These are phyloP conservation scores for Xerocomus brunneocitrinus DNA, from an alignment of 768 basidiomycete genomes.

Conservation along the genomic window DNA sequence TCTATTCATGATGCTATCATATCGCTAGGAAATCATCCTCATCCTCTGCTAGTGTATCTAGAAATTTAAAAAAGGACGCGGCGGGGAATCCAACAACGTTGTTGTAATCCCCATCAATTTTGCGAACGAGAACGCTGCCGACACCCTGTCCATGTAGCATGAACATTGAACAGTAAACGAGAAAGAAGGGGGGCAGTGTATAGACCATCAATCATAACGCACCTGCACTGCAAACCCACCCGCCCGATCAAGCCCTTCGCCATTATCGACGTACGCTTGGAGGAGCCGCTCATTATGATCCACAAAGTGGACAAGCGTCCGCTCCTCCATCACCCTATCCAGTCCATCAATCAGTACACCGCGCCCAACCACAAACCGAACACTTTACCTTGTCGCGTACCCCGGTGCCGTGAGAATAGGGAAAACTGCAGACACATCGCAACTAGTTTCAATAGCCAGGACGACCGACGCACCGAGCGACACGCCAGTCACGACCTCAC, in stretches of 20 bases:
- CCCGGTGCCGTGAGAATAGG: conserved; percentile 74
- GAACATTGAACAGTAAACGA: not conserved
- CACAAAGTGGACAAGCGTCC: conserved; percentile 72
- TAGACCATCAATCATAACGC: conserved; percentile 10
- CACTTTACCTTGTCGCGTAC: conserved; percentile 60
- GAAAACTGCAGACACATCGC: conserved; percentile 45
- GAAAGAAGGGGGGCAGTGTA: not conserved
- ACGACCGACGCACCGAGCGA: conserved; percentile 57
- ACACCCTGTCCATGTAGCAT: conserved; percentile 48
- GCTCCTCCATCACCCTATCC: conserved; percentile 73
- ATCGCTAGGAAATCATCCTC: conserved; percentile 62
- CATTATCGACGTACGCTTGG: conserved; percentile 77
- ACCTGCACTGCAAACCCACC: conserved; percentile 96
- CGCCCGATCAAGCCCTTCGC: conserved; percentile 83
- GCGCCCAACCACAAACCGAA: not conserved
- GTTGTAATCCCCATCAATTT: conserved; percentile 84
- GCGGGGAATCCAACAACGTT: conserved; percentile 94
- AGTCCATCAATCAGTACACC: not conserved
- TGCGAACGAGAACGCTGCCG: conserved; percentile 76
- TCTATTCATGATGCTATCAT: not conserved
- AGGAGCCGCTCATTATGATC: conserved; percentile 57
- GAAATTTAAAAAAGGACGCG: conserved; percentile 72
- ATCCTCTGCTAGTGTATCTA: conserved; percentile 68
- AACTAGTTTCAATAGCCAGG: not conserved
- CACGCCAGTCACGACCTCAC: conserved; percentile 92